A percentile compares a stretch with the other conserved stretches of the same genome.
phyloP scores from a whole-genome alignment of 1,284 basidiomycete genomes.

The Dichomitus squalens region DNA sequence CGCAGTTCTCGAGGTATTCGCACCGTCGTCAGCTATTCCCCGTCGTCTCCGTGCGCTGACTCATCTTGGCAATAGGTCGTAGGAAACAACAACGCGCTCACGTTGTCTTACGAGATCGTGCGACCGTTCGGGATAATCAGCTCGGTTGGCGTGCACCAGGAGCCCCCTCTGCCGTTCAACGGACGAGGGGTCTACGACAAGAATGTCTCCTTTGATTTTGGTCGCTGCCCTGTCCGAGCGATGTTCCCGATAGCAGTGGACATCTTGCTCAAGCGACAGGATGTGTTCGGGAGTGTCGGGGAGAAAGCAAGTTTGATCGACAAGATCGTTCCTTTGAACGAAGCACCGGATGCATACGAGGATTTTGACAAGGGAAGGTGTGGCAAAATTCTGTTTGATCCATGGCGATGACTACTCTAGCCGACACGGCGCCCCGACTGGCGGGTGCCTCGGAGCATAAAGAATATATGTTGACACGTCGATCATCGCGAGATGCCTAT shows the following conservation, averaged over 20 bases:
- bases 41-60: neutral
- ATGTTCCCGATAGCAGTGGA: conserved; percentile 78
- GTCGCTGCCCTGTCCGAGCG: conserved; percentile 83
- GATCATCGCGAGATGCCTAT: too few species aligned
- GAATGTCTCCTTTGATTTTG: conserved; percentile 82
- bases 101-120: conserved; percentile 76
- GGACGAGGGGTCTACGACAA: conserved; percentile 77
- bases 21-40: too few species aligned
- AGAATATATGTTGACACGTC: too few species aligned
- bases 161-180: conserved; percentile 56
- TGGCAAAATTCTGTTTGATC: conserved; percentile 76
- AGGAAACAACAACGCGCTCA: conserved; percentile 72
- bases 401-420: conserved; percentile 45
- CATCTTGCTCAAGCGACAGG: conserved; percentile 68
- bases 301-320: conserved; percentile 63
- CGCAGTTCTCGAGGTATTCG: conserved; percentile 61
- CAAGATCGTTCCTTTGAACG: conserved; percentile 55
- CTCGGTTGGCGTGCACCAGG: conserved; percentile 77
- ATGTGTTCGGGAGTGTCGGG: conserved; percentile 68
- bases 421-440: neutral
- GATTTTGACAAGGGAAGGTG: conserved; percentile 70
- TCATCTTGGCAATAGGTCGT: conserved; percentile 62
- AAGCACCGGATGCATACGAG: conserved; percentile 59
- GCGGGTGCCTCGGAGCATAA: too few species aligned
- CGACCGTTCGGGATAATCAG: conserved; percentile 81